Evolutionary conservation across 768 basidiomycete genomes (phyloP).

Genomic region (Phlebiopsis flavidoalba): DNA sequence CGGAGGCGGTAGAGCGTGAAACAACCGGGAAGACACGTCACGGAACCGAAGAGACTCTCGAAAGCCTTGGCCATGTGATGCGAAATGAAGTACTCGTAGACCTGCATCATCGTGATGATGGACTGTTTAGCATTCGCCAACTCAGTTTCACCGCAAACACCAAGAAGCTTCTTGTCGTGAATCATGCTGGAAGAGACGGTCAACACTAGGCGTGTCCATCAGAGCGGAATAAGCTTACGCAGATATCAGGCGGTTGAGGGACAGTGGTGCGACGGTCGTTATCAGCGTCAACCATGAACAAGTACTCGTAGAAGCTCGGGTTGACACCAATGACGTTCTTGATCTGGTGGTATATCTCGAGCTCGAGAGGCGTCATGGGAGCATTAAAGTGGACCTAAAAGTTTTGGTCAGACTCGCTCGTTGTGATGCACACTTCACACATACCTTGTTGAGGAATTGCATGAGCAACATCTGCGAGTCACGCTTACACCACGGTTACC

Average conservation of each 20-base stretch:
- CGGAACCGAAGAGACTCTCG: constrained; percentile 93
- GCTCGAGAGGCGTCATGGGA: constrained; percentile 93
- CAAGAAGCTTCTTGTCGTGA: constrained; percentile 91
- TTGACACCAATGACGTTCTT: constrained; percentile 99
- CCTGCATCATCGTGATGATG: constrained; percentile 96
- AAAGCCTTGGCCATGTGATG: constrained; percentile 99
- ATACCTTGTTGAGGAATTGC: constrained; percentile 95
- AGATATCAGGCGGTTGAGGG: constrained; percentile 87
- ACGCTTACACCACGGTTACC: constrained; percentile 98
- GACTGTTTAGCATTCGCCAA: constrained; percentile 93
- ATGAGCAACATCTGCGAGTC: constrained; percentile 95
- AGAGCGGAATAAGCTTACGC: constrained; percentile 53
- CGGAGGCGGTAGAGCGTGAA: constrained; percentile 96
- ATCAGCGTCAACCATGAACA: constrained; percentile 93
- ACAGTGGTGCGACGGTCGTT: constrained; percentile 86
- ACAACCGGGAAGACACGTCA: constrained; percentile 98
- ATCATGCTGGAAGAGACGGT: constrained; percentile 64
- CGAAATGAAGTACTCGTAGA: constrained; percentile 98
- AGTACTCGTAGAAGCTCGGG: constrained; percentile 95
- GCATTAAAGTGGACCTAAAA: constrained; percentile 90
- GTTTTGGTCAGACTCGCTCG: neutral
- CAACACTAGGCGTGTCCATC: neutral
- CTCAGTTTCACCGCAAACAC: constrained; percentile 93
- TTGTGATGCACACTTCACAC: constrained; percentile 11
- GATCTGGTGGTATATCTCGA: constrained; percentile 99